Percentiles rank a stretch among this genome's conserved stretches.
phyloP scores from a whole-genome alignment of 169 alveolate genomes.

The Hammondia hammondi region DNA sequence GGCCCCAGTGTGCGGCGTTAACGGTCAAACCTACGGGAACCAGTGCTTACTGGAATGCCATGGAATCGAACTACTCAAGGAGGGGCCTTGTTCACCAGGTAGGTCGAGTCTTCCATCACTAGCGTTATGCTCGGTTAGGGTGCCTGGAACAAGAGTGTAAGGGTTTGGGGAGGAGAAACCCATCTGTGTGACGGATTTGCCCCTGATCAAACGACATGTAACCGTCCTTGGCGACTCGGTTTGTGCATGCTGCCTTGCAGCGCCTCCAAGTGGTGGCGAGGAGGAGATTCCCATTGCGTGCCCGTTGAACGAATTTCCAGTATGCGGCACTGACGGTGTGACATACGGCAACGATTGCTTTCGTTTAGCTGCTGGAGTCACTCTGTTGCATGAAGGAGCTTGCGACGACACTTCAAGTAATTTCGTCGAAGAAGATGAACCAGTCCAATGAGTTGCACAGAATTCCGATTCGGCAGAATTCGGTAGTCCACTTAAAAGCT shows the following conservation, averaged over 20 bases:
- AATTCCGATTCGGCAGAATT: too few species aligned
- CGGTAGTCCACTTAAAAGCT: too few species aligned
- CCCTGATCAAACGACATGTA: too few species aligned
- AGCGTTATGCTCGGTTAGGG: too few species aligned
- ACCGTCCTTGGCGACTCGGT: too few species aligned
- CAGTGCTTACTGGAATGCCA: not conserved
- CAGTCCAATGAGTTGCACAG: too few species aligned
- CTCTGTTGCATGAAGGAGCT: not conserved
- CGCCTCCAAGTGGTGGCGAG: not conserved
- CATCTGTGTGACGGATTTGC: too few species aligned
- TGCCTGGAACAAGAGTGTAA: too few species aligned
- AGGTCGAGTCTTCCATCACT: not conserved
- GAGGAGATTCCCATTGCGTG: not conserved
- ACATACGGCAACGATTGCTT: slow-evolving; percentile 36
- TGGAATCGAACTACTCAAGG: not conserved
- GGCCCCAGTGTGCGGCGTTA: slow-evolving; percentile 2
- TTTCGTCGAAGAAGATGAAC: too few species aligned
- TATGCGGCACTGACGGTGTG: slow-evolving; percentile 4
- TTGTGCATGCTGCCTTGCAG: too few species aligned
- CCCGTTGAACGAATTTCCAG: not conserved
- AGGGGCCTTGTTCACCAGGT: not conserved
- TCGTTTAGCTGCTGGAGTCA: not conserved
- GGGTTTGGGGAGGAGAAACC: too few species aligned
- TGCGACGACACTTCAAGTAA: not conserved
- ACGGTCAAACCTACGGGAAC: not conserved